Conservation (phyloP, 495 filamentous ascomycete genomes). For the Neurospora tetrasperma region DNA sequence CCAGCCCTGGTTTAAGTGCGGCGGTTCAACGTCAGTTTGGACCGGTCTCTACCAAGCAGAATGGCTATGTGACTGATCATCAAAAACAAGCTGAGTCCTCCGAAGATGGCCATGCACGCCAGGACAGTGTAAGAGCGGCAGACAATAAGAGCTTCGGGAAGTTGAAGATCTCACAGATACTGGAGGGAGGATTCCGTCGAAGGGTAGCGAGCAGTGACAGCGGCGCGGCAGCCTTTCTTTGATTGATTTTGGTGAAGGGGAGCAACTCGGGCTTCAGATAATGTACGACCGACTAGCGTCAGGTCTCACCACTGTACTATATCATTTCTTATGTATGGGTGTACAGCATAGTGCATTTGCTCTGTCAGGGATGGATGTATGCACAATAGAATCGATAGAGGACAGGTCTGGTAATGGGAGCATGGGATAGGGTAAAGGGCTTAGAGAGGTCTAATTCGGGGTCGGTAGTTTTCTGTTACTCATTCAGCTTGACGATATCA, state of each 20-base stretch:
- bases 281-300: neutral
- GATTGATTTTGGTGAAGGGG: neutral
- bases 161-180: neutral
- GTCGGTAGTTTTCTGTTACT: neutral
- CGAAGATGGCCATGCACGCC: neutral
- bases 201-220: neutral
- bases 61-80: neutral
- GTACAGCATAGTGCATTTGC: neutral
- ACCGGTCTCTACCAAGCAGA: neutral
- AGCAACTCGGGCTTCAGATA: neutral
- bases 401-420: neutral
- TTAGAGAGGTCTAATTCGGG: neutral
- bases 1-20: conserved; percentile 27
- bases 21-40: conserved; percentile 28
- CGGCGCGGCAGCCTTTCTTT: neutral
- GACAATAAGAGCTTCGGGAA: neutral
- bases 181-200: neutral
- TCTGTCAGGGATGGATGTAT: neutral
- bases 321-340: neutral
- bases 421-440: neutral
- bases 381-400: neutral
- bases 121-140: neutral
- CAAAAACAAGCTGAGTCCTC: neutral
- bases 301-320: neutral
- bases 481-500: neutral